A percentile compares a stretch with the other conserved stretches of the same genome.
Conservation (phyloP, 495 filamentous ascomycete genomes). For the Xylaria sp. region DNA sequence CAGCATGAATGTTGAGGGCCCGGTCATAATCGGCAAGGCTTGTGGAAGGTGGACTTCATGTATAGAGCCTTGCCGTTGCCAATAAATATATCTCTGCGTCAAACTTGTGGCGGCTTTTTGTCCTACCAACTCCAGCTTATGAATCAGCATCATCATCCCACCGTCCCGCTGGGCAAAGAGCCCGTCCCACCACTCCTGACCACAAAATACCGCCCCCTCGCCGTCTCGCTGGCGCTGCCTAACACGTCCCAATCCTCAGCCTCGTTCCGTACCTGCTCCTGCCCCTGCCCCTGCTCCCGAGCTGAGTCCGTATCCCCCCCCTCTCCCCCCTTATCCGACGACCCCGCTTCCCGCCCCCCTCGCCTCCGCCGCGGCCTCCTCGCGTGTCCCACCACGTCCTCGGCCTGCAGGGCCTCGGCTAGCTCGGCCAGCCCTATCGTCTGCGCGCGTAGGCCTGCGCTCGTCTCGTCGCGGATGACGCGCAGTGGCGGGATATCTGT, state of each 20-base stretch:
- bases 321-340: slow-evolving; percentile 26
- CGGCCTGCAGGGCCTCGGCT: slow-evolving; percentile 45
- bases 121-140: neutral
- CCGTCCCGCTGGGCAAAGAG: slow-evolving; percentile 1
- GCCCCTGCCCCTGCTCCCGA: too few species aligned
- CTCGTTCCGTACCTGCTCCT: slow-evolving; percentile 37
- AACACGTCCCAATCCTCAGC: slow-evolving; percentile 73
- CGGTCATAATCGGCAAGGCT: neutral
- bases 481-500: slow-evolving; percentile 71
- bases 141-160: neutral
- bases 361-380: slow-evolving; percentile 52
- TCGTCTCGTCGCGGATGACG: slow-evolving; percentile 83
- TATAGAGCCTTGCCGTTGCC: neutral
- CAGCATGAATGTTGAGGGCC: slow-evolving; percentile 2
- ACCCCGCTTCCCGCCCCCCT: slow-evolving; percentile 34
- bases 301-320: neutral
- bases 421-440: slow-evolving; percentile 52
- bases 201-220: slow-evolving; percentile 74
- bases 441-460: slow-evolving; percentile 47
- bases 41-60: neutral
- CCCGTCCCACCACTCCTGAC: slow-evolving; percentile 66
- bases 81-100: neutral
- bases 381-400: slow-evolving; percentile 53
- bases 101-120: neutral
- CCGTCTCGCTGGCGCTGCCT: slow-evolving; percentile 66